These are phyloP conservation scores for Pseudohyphozyma bogoriensis DNA, from an alignment of 768 basidiomycete species.

Conservation along the genomic window DNA sequence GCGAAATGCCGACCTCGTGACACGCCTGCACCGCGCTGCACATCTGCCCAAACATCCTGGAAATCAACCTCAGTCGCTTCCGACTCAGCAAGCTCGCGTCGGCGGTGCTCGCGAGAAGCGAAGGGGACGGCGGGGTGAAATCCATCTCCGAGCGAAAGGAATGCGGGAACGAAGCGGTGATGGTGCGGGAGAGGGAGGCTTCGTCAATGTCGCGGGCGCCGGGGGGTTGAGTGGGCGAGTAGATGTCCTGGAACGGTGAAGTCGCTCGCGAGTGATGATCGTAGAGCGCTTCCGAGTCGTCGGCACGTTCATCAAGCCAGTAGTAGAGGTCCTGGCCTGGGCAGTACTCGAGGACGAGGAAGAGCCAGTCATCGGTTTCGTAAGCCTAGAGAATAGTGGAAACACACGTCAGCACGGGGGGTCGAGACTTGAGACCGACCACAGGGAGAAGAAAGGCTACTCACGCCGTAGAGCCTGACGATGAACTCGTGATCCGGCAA, in stretches of 20 bases:
- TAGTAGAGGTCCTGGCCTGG: conserved; percentile 96
- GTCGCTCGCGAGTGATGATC: conserved; percentile 28
- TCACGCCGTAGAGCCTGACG: conserved; percentile 70
- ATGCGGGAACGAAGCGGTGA: conserved; percentile 34
- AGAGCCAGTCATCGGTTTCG: conserved; percentile 80
- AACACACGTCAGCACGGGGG: no score
- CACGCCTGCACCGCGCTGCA: conserved; percentile 93
- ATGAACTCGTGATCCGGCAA: conserved; percentile 83
- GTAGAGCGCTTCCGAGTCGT: conserved; percentile 24
- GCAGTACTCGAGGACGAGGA: conserved; percentile 88
- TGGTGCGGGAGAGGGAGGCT: conserved; percentile 31
- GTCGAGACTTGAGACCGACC: neutral
- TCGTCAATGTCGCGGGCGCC: conserved; percentile 27
- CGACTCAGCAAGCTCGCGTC: conserved; percentile 65
- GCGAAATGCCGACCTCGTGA: conserved; percentile 80
- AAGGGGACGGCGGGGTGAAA: conserved; percentile 80
- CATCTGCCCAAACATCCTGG: conserved; percentile 98
- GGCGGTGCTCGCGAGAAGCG: conserved; percentile 71
- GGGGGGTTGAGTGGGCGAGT: neutral
- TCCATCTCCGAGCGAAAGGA: conserved; percentile 23
- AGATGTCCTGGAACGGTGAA: conserved; percentile 23
- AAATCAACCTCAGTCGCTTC: conserved; percentile 80
- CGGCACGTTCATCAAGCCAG: conserved; percentile 87
- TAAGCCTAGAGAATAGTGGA: conserved; percentile 56
- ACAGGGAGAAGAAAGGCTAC: neutral